Percentiles rank a stretch among this genome's conserved stretches.
Evolutionary conservation across 805 yeast species (phyloP).

Genomic region (Lipomyces japonicus): DNA sequence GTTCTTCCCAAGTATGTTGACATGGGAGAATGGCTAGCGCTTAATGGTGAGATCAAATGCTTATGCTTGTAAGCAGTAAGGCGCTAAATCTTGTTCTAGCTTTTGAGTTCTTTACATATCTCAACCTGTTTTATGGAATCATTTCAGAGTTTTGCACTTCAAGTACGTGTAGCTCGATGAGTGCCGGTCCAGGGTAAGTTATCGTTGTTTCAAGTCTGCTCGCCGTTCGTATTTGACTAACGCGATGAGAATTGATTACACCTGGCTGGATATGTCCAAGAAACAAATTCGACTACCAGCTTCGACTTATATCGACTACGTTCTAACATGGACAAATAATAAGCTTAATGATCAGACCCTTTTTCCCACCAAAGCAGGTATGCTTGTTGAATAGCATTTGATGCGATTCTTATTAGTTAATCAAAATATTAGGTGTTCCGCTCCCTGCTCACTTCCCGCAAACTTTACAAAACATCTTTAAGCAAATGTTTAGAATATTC

Average conservation of each 20-base stretch:
- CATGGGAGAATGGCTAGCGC: constrained; percentile 91
- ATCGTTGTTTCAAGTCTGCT: background rate
- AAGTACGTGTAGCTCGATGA: constrained; percentile 87
- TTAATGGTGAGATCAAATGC: constrained; percentile 51
- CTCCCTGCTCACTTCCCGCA: constrained; percentile 81
- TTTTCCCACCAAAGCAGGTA: constrained; percentile 88
- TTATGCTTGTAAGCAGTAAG: no score
- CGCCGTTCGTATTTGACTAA: background rate
- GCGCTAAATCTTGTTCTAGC: no score
- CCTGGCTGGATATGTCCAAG: constrained; percentile 81
- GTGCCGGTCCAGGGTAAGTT: constrained; percentile 75
- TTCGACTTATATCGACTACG: constrained; percentile 85
- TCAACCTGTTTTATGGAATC: constrained; percentile 87
- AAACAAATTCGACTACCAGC: constrained; percentile 88
- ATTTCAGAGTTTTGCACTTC: constrained; percentile 88
- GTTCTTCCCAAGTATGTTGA: constrained; percentile 94
- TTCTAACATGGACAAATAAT: constrained; percentile 81
- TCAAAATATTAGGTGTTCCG: constrained; percentile 44
- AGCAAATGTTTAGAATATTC: constrained; percentile 91
- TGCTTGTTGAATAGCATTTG: background rate
- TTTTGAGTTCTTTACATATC: constrained; percentile 80
- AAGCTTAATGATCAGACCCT: constrained; percentile 84
- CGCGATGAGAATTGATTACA: constrained; percentile 58
- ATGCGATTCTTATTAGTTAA: background rate
- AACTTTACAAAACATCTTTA: constrained; percentile 79